Base-by-base conservation (phyloP, 805 yeast species). In the Grigorovia humatica region DNA sequence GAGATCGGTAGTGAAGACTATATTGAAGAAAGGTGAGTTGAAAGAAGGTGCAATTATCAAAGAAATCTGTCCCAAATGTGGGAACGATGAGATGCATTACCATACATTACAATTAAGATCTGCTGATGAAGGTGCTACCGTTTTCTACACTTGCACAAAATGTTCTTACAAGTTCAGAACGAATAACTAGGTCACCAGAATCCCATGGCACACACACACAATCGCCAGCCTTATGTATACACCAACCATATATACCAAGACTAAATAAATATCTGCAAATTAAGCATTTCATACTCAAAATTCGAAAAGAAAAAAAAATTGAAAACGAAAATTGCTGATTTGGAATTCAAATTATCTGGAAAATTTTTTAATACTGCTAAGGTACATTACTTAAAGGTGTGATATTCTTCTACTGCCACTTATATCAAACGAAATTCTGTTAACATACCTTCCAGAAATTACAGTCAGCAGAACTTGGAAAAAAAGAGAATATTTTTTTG, bases 71-170 rank as follows among this genome's bases (percentile, higher is more conserved):
- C 98, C 98, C n/a, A 82, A 90, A 70, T 93, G 99, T 79, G 96
- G 96, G 48, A 80, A 90, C 70, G 97, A 93, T 65, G 97, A 93
- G 70, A 95, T 95, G 99, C 90, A 83, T 67, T 93, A 91, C 68
- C 98, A 93, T 66, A 93, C 99, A 4, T 74, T 93, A 59, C 99
- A 93, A 71, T 77, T 93, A 61, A 82, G 99, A 72, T 86, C 96
- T 51, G 99, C 99, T 1, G 99, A 93, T 77, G 99, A 93, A 77
- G 99, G 99, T 77, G 96, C 99, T 30, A 93, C 99, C 9, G 98
- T 93, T 40, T 93, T 93, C 67, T 95, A 93, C 72, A 91, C 99
- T 1, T 93, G 99, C 74, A 84, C 96, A 1, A 73, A 78, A 44
- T 93, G 99, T 77, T 89, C 90, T 44, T 88, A 91, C 77, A 82